phyloP scores from a whole-genome alignment of 2,329 filamentous ascomycete genomes.

The Chaetomium globosum region DNA sequence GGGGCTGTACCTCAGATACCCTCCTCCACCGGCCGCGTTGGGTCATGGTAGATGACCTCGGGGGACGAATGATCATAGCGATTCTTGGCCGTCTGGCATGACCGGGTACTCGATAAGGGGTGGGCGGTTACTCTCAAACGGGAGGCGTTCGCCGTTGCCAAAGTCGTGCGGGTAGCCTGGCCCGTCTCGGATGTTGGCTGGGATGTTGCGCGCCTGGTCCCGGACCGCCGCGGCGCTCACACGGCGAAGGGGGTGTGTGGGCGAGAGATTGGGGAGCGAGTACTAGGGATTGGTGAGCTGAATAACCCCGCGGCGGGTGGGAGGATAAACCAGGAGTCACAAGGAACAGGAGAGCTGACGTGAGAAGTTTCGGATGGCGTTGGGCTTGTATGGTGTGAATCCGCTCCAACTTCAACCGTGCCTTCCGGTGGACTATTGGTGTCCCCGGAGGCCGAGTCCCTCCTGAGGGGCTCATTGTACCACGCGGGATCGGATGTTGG shows the following conservation, averaged over 20 bases:
- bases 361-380: background rate
- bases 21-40: background rate
- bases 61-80: background rate
- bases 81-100: background rate
- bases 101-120: conserved; percentile 16
- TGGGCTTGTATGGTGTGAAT: background rate
- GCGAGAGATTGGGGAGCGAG: conserved; percentile 12
- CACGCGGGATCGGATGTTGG: background rate
- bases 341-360: background rate
- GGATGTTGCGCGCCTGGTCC: conserved; percentile 8
- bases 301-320: background rate
- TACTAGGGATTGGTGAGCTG: background rate
- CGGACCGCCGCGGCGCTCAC: conserved; percentile 9
- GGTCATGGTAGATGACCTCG: conserved; percentile 15
- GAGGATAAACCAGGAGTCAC: background rate
- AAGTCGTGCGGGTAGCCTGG: conserved; percentile 14
- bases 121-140: background rate
- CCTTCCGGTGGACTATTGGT: background rate
- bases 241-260: background rate
- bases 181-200: background rate
- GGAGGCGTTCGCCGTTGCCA: background rate
- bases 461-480: background rate
- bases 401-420: background rate
- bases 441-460: background rate
- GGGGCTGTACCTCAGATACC: background rate